Conservation (phyloP, 345 rosid species). For the Rubroshorea leprosula region DNA sequence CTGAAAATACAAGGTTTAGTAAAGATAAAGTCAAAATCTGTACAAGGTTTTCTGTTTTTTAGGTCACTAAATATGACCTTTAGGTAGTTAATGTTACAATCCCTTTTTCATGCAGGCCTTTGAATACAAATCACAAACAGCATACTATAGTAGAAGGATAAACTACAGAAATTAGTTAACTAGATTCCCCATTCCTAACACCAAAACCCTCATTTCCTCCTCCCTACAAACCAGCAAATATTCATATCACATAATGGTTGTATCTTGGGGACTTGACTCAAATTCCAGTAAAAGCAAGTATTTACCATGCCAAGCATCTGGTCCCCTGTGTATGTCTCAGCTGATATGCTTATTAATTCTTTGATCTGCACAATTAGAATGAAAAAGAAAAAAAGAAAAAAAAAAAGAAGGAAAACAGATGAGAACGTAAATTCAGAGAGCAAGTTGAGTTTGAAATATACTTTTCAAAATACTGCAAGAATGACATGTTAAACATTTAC, state of each 20-base stretch:
- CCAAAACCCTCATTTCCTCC: background rate
- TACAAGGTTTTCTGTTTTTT: background rate
- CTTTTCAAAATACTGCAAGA: background rate
- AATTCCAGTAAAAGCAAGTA: conserved; percentile 6
- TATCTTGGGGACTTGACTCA: background rate
- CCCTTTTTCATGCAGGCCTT: too few species aligned
- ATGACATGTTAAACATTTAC: conserved; percentile 27
- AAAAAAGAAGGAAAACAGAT: conserved; percentile 3
- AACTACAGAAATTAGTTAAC: too few species aligned
- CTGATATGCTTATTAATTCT: conserved; percentile 83
- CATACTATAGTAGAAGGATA: too few species aligned
- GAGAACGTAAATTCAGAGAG: conserved; percentile 1
- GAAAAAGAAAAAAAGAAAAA: background rate
- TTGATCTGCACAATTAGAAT: conserved; percentile 67
- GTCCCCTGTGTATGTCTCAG: conserved; percentile 69
- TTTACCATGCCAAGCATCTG: conserved; percentile 75
- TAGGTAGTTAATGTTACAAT: too few species aligned
- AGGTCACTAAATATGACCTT: too few species aligned
- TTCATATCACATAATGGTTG: background rate
- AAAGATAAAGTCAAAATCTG: conserved; percentile 1
- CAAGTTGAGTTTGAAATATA: background rate
- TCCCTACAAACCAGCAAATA: background rate
- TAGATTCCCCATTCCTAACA: background rate
- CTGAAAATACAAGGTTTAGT: conserved; percentile 33
- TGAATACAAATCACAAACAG: background rate